Percentiles rank a stretch among this genome's conserved stretches.
Evolutionary conservation across 495 filamentous ascomycete species (phyloP).

Genomic region (Talaromyces stipitatus): DNA sequence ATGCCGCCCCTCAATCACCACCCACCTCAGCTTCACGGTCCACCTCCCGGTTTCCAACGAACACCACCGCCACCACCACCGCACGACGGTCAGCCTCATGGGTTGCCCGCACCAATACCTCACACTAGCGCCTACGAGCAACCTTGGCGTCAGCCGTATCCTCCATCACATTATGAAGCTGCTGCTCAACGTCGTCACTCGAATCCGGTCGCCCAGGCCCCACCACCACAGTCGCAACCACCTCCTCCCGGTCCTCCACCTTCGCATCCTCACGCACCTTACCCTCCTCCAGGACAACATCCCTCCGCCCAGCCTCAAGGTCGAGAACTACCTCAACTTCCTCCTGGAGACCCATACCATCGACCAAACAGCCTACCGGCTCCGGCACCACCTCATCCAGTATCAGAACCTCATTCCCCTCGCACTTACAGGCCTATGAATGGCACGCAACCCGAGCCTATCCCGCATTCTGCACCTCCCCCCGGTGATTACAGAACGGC

Average conservation of each 20-base stretch:
- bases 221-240: slow-evolving; percentile 13
- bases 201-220: slow-evolving; percentile 7
- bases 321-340: slow-evolving; percentile 35
- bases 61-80: slow-evolving; percentile 16
- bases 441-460: slow-evolving; percentile 25
- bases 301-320: slow-evolving; percentile 23
- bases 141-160: slow-evolving; percentile 25
- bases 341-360: slow-evolving; percentile 27
- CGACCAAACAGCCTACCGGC: slow-evolving; percentile 28
- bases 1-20: background rate
- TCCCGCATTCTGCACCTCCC: slow-evolving; percentile 23
- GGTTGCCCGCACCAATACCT: slow-evolving; percentile 2
- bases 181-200: slow-evolving; percentile 28
- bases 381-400: slow-evolving; percentile 17
- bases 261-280: slow-evolving; percentile 13
- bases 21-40: slow-evolving; percentile 8
- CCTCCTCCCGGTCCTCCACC: slow-evolving; percentile 15
- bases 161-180: slow-evolving; percentile 21
- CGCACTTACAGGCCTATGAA: slow-evolving; percentile 30
- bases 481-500: slow-evolving; percentile 28
- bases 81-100: slow-evolving; percentile 20
- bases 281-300: background rate
- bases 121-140: slow-evolving; percentile 19
- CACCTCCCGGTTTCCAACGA: slow-evolving; percentile 23
- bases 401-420: slow-evolving; percentile 17